Base-by-base conservation (phyloP, 2,329 filamentous ascomycete genomes). In the Penicillium sp. region DNA sequence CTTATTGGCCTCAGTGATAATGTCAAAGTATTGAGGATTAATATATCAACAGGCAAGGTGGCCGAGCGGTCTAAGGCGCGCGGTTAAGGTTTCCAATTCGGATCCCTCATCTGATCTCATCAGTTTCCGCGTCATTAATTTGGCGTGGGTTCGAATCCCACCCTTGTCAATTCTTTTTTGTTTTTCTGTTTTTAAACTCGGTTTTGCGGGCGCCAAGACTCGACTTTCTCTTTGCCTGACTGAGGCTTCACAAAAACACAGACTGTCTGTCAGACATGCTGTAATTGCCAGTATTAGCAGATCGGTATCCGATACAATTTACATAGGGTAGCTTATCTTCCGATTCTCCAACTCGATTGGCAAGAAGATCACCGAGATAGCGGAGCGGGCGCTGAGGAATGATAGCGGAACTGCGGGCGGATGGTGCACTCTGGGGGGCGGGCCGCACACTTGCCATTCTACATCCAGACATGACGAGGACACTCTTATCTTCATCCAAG, bases 381-480 rank as follows among this genome's bases (percentile, higher is more conserved):
- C 35, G 35, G 35, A 41, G 35, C 35, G 35, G 35, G 9, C 13
- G 35, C 35, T 29, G 31, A 44, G 6, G 8, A 8, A 51, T 17
- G 56, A 52, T 58, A 58, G 56, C 48, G 56, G 56, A 46, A 44
- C 45, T 11, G 53, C 21, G 19, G 48, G 56, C 56, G 56, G 56
- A 46, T 58, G 29, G 3, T 35, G 56, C 56, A 58, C 56, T n/a
- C 5, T 35, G 15, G 56, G 23, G 47, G n/a, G 56, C 56, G 56
- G 56, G 26, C 56, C 56, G 56, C 56, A 11, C 35, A 41, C 35
- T 5, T 9, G 31, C 35, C 35, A 15, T 5, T 13, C 13, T 41
- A 11, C 6, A 41, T 15, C 5, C 11, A 41, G 35, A 5, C 35
- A 38, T 21, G 21, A 21, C 21, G 21, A 21, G 21, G 21, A 21